Conservation (phyloP, 2,329 filamentous ascomycete species). For the Sporothrix humicola region DNA sequence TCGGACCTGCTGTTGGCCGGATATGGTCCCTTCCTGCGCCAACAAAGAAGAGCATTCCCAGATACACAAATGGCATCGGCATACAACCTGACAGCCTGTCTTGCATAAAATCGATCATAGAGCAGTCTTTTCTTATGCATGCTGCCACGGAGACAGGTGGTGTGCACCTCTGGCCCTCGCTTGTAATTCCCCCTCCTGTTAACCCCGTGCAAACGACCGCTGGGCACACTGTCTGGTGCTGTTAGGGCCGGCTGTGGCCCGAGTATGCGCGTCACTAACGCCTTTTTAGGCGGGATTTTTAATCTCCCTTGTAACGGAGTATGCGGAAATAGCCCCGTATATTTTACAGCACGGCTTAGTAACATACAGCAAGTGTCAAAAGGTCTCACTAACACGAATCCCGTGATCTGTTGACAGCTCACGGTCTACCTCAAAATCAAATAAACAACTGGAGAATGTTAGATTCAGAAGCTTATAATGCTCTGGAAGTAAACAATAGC, state of each 20-base stretch:
- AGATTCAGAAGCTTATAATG: no score
- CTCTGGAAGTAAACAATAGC: no score
- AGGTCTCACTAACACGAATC: not conserved
- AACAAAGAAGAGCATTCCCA: not conserved
- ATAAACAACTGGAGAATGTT: no score
- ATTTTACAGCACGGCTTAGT: conserved; percentile 2
- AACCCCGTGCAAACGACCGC: conserved; percentile 6
- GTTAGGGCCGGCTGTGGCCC: not conserved
- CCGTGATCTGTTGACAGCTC: not conserved
- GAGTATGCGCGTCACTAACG: conserved; percentile 18
- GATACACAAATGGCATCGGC: not conserved
- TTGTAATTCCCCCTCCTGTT: not conserved
- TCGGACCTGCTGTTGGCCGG: not conserved
- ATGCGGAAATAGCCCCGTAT: no score
- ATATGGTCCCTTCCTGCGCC: conserved; percentile 9
- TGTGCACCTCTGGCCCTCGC: no score
- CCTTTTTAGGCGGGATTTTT: not conserved
- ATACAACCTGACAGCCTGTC: no score
- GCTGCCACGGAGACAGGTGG: no score
- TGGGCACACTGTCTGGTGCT: not conserved
- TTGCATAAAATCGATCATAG: no score
- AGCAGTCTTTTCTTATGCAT: no score
- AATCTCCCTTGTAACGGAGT: no score
- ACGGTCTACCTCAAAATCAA: not conserved
- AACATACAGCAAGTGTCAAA: not conserved